Evolutionary conservation across 345 rosid genomes (phyloP).

Genomic region (Gossypium arboreum): DNA sequence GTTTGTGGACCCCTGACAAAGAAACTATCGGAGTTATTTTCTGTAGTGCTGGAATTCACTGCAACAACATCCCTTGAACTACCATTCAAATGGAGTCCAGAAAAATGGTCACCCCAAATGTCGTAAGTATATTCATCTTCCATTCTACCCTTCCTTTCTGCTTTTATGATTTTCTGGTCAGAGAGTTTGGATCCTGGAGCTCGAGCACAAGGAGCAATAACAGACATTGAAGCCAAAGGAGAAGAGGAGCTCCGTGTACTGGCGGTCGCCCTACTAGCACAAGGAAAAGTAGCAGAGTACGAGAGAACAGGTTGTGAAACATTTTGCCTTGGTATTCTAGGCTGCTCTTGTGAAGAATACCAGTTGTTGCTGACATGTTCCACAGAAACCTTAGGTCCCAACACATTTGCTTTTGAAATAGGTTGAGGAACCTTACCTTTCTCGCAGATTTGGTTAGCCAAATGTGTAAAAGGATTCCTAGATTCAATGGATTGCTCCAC

Average conservation of each 20-base stretch:
- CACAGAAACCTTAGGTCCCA: constrained; percentile 23
- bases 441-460: constrained; percentile 25
- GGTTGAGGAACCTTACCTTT: constrained; percentile 30
- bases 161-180: constrained; percentile 24
- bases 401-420: constrained; percentile 7
- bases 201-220: constrained; percentile 58
- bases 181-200: constrained; percentile 64
- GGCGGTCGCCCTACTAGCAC: constrained; percentile 24
- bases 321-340: constrained; percentile 19
- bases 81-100: constrained; percentile 42
- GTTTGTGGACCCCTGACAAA: constrained; percentile 78
- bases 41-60: constrained; percentile 33
- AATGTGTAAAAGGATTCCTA: constrained; percentile 31
- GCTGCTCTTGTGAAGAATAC: constrained; percentile 23
- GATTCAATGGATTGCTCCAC: constrained; percentile 21
- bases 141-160: constrained; percentile 27
- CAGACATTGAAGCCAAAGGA: constrained; percentile 34
- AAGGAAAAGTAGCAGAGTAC: constrained; percentile 50
- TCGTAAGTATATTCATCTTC: constrained; percentile 53
- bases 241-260: constrained; percentile 29
- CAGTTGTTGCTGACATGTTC: constrained; percentile 14
- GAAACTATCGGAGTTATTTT: constrained; percentile 59
- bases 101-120: constrained; percentile 83
- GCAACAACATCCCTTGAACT: constrained; percentile 36
- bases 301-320: constrained; percentile 32